Evolutionary conservation across 257 asterid genomes (phyloP), one percentile per base, ranked within the genome.

Genomic region (Petunia axillaris): DNA sequence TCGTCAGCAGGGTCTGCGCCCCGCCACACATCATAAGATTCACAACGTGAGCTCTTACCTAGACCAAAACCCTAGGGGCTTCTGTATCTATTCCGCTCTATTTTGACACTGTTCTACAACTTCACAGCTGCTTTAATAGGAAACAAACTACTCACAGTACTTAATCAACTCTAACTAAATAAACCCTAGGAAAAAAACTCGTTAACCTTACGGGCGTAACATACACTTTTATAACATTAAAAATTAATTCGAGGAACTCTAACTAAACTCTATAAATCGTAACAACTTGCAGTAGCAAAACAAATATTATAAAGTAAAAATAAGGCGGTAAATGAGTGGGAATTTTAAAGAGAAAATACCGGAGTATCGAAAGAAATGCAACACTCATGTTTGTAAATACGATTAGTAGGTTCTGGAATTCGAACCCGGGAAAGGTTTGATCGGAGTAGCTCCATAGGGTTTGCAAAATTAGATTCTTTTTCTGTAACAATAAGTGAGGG

Each of bases 351-450:
- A 5, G 62, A 2, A 59, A 66, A 14, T 89, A 96, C 98, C 94
- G 99, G 99, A 62, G 96, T 89, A 77, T 94, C 98, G 80, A 87
- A 96, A 4, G 99, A 92, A 81, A 96, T 86, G 94, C 99, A 96
- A 83, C 99, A 96, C 70, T 96, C 99, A 1, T 92, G 93, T 85
- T 96, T 96, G 93, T 90, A 96, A 86, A 96, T 89, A 83, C 98
- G 98, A 89, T 85, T 91, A 55, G 98, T 96, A 0, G 98, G 98
- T 85, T 91, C 98, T 15, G 99, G 99, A 70, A 94, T 96, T 60
- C 99, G 94, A 77, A 96, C 99, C 0, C 94, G 94, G 5, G 93
- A 82, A 78, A 96, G 97, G 85, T 92, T 86, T 85, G 95, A 90
- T 82, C 98, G 97, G 39, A 96, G 97, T 82, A 91, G 85, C 89